Base-by-base conservation (phyloP, 768 basidiomycete species). In the Xerocomus brunneocitrinus region DNA sequence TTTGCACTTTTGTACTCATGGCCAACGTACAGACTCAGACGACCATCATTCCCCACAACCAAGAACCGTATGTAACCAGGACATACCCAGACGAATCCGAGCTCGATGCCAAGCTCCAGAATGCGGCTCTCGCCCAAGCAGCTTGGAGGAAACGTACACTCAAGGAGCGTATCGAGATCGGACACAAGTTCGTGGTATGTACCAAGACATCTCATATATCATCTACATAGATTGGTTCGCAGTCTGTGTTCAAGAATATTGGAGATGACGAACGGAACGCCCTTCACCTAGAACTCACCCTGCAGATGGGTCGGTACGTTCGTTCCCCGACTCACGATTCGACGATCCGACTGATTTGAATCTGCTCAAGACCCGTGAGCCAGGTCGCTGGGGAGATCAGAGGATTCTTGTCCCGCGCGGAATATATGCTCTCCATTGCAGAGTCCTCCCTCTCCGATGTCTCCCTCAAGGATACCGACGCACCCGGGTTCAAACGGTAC, bases 221-320 rank as follows among this genome's bases (percentile, higher is more conserved):
- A 24, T 9, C 35, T 31, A 32, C 48, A 32, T 16, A 47, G 5
- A 50, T 42, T 31, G 14, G 41, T 41, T 34, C 52, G 39, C 54
- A 79, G 77, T 76, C 76, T 14, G 79, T 76, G 53, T 83, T 84
- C 55, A 75, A 73, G 58, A 67, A 68, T 5, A 70, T 64, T 16
- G 52, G 51, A 25, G 70, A 71, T 8, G 80, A 87, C 16, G 81
- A 88, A 30, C 79, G 91, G 16, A 50, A 62, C 32, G 31, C 51
- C 24, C 54, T 65, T 13, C 82, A 84, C 0, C 63, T 79, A 31
- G 94, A 98, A 61, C 74, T 98, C 49, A 85, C 92, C 0, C 60
- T 84, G 49, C 91, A 97, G 71, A 98, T 99, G 89, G 95, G 95
- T 35, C 76, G 93, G 91, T 91, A 55, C 59, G 83, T 69, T 44